Evolutionary conservation across 768 basidiomycete species (phyloP).

Genomic region (Cubamyces lactineus): DNA sequence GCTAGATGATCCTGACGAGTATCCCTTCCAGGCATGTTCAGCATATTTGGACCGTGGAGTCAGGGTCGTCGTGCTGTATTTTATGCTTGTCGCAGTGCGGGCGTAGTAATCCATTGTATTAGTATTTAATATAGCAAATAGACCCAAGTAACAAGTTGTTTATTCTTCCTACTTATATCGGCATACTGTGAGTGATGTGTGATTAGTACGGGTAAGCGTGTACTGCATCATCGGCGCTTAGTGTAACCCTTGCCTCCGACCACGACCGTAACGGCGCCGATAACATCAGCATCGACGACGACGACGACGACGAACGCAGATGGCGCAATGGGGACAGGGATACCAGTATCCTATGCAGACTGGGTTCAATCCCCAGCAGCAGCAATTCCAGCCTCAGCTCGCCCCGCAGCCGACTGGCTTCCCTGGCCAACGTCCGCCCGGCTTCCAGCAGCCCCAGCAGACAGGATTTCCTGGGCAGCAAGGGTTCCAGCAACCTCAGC

Average conservation of each 20-base stretch:
- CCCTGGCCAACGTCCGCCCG: constrained; percentile 35
- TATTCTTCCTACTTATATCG: no score
- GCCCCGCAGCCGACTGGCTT: constrained; percentile 71
- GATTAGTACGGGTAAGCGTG: no score
- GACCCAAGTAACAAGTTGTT: no score
- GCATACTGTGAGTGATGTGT: no score
- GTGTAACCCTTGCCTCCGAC: not conserved
- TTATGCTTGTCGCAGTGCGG: no score
- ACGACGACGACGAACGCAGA: constrained; percentile 33
- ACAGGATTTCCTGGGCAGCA: constrained; percentile 54
- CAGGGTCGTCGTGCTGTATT: not conserved
- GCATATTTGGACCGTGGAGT: not conserved
- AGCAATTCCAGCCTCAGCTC: constrained; percentile 40
- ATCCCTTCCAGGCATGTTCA: no score
- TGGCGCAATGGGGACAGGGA: constrained; percentile 79
- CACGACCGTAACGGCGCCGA: constrained; percentile 11
- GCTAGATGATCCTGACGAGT: not conserved
- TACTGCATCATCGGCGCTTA: constrained; percentile 12
- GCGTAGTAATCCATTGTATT: no score
- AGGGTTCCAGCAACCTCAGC: constrained; percentile 63
- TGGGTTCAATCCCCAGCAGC: constrained; percentile 57
- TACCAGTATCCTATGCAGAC: constrained; percentile 80
- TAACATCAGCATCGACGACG: constrained; percentile 4
- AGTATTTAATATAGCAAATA: no score
- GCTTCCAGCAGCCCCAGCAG: constrained; percentile 59